Evolutionary conservation across 2,329 filamentous ascomycete species (phyloP), one percentile per base, ranked within the genome.

Genomic region (Exophiala calicioides): DNA sequence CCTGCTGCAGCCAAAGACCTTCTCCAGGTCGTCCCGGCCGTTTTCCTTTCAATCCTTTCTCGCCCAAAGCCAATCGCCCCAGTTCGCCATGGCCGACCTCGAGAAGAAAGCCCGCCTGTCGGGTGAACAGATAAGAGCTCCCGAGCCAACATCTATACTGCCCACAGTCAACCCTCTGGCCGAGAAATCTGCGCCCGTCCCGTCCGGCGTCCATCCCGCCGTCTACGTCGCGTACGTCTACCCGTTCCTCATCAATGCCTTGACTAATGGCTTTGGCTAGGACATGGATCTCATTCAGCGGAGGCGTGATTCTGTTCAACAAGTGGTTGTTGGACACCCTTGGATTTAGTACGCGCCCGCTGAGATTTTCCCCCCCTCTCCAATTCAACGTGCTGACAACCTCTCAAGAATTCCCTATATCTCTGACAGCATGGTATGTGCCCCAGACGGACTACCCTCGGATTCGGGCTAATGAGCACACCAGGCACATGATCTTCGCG

Each of bases 281-380:
- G 62, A 77, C 84, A 60, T 98, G 93, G 93, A 97, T 98, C 65
- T 76, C 84, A 50, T 78, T 96, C 68, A 95, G 88, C 64, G 95
- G 90, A 32, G 88, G 86, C 62, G 90, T 97, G 65, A 98, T 98
- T 68, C 78, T 98, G 53, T 97, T 96, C 85, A 97, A 98, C 84
- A 98, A 98, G 81, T 95, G 88, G 82, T 89, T 98, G 63, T 80
- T 97, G 54, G 84, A 91, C 63, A 90, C 85, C 29, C 79, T 60
- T 70, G 71, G 69, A 52, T 79, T 72, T 65, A 73, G 70, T 74
- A 65, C 59, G 71, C 65, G 19, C 12, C 20, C 20, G 3, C n/a
- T 18, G 5, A 19, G 20, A 19, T 33, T 7, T 23, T 21, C 13
- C 12, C 21, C 9, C 10, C 24, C 12, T 7, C 15, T n/a, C 29